Evolutionary conservation across 345 rosid genomes (phyloP).

Genomic region (Corymbia maculata): DNA sequence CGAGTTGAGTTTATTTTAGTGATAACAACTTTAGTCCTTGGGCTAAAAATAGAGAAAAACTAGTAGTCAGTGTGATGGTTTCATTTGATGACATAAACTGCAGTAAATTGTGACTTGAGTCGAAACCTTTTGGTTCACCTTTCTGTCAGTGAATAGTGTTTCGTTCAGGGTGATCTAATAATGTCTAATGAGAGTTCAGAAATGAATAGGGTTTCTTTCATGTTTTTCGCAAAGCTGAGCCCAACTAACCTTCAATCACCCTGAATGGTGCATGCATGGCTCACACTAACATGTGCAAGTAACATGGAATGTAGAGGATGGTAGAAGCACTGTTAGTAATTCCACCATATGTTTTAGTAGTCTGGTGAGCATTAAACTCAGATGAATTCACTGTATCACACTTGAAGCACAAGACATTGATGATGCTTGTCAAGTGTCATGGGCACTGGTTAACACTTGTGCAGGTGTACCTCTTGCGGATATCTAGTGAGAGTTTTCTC

Average conservation of each 20-base stretch:
- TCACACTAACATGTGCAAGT: not conserved
- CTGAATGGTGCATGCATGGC: not conserved
- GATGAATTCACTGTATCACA: not conserved
- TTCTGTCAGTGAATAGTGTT: not conserved
- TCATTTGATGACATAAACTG: too few species aligned
- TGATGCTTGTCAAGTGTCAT: not conserved
- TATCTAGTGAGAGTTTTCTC: not conserved
- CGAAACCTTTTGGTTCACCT: not conserved
- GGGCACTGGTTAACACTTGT: not conserved
- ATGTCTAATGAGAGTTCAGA: not conserved
- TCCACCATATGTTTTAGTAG: not conserved
- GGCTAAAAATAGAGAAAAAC: too few species aligned
- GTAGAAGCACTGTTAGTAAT: not conserved
- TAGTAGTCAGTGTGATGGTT: too few species aligned
- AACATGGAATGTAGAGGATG: not conserved
- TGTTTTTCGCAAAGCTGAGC: not conserved
- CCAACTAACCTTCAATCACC: not conserved
- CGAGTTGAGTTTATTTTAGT: too few species aligned
- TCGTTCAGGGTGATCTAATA: not conserved
- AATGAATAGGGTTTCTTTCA: not conserved
- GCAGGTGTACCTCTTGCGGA: not conserved
- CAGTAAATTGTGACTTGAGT: too few species aligned
- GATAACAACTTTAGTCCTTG: too few species aligned
- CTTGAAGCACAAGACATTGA: not conserved
- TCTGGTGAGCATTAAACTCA: not conserved